phyloP scores from a whole-genome alignment of 371 early-diverging fungal species.

The Mortierella sp. region DNA sequence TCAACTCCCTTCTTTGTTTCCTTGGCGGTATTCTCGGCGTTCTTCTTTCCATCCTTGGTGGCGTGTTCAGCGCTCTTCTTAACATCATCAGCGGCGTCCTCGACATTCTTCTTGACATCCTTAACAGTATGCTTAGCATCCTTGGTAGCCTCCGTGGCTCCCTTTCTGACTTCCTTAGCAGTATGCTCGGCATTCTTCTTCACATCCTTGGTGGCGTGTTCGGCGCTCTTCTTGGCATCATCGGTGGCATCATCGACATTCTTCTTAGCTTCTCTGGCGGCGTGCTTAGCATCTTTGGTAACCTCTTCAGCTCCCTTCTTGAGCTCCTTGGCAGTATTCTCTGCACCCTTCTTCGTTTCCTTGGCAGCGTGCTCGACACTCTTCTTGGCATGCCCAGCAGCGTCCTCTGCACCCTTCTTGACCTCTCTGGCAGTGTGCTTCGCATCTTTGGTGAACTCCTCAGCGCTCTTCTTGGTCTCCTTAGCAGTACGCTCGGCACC shows the following conservation, averaged over 20 bases:
- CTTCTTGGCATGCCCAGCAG: not conserved
- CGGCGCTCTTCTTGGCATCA: slow-evolving; percentile 2
- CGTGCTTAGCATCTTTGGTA: slow-evolving; percentile 19
- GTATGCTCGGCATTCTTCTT: slow-evolving; percentile 1
- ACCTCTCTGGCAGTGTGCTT: slow-evolving; percentile 18
- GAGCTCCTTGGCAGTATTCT: slow-evolving; percentile 16
- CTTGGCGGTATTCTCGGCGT: slow-evolving; percentile 11
- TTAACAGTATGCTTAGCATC: slow-evolving; percentile 12
- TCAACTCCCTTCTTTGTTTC: slow-evolving; percentile 19
- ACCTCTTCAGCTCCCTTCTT: slow-evolving; percentile 16
- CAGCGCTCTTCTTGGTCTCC: slow-evolving; percentile 13
- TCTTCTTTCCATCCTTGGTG: slow-evolving; percentile 7
- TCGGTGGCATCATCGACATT: slow-evolving; percentile 16
- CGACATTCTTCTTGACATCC: slow-evolving; percentile 17
- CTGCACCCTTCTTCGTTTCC: slow-evolving; percentile 16
- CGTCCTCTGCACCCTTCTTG: not conserved
- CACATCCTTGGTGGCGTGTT: slow-evolving; percentile 12
- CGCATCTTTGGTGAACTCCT: slow-evolving; percentile 12
- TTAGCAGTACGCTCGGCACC: slow-evolving; percentile 15
- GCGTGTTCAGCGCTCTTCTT: not conserved
- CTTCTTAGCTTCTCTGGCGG: slow-evolving; percentile 17
- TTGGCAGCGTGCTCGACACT: not conserved
- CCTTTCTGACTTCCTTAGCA: slow-evolving; percentile 10
- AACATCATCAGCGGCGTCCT: not conserved
- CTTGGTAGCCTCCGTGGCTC: slow-evolving; percentile 15